Base-by-base conservation (phyloP, 192 early-diverging fungal species). In the Coemansia sp. region DNA sequence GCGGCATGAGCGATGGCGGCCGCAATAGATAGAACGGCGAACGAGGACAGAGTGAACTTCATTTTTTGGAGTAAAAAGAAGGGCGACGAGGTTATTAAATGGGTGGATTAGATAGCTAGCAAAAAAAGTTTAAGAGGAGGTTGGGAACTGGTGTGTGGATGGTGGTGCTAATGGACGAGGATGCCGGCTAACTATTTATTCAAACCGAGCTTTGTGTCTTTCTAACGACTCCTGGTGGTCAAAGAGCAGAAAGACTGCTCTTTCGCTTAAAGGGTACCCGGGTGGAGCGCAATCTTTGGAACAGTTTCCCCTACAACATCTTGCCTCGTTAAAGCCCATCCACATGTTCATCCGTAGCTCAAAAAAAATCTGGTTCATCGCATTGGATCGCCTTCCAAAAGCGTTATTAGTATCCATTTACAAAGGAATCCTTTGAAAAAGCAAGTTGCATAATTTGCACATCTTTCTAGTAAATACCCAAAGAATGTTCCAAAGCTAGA, bases 361-460 rank as follows among this genome's bases (percentile, higher is more conserved):
- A 24, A 1, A 77, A 77, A 35, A 35, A 35, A 35, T 9, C 34
- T 8, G 34, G 34, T 35, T 35, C 41, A 43, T 43, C 41, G 41
- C 41, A 35, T 43, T 43, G 41, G 41, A 12, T 43, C 4, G 41
- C 15, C 41, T 35, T 1, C 34, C 34, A 35, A 35, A 35, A 35
- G 34, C 34, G 34, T 35, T 35, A 35, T 35, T 35, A 5, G 34
- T 35, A 35, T 8, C 34, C 34, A 35, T 9, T 35, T 41, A 43
- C 41, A 43, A 43, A 43, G 41, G 9, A 43, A 16, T 15, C 3
- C 13, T 43, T 16, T 43, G 41, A 43, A 43, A 43, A 16, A 24
- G 24, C 24, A 24, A 24, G 24, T 24, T 24, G 24, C 24, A 24
- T 24, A 24, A 1, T 24, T 35, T 34, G 32, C 7, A 34, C 32